Conservation (phyloP, 345 rosid genomes). For the Microthlaspi erraticum region DNA sequence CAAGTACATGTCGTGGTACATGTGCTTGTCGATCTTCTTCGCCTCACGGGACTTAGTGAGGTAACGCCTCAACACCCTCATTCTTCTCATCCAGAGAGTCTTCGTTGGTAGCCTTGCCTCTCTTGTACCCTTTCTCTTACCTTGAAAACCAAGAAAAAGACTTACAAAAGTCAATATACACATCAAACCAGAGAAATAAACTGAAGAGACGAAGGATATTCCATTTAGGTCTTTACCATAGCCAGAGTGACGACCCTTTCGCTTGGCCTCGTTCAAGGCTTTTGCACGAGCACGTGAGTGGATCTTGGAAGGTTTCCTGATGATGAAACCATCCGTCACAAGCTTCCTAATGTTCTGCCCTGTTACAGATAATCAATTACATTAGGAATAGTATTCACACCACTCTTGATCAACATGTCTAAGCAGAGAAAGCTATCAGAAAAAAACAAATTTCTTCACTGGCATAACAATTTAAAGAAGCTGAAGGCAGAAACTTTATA, state of each 20-base stretch:
- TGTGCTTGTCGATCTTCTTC: constrained; percentile 80
- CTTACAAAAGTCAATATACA: background rate
- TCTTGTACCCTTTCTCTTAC: constrained; percentile 81
- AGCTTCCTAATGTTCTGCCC: constrained; percentile 82
- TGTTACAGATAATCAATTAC: constrained; percentile 23
- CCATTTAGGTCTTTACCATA: constrained; percentile 51
- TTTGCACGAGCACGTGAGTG: constrained; percentile 86
- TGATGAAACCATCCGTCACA: constrained; percentile 76
- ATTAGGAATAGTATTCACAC: background rate
- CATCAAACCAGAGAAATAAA: background rate
- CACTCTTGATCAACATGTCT: constrained; percentile 1
- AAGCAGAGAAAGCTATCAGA: background rate
- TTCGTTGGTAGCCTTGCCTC: constrained; percentile 86
- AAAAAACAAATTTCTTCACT: background rate
- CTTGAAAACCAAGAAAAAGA: constrained; percentile 44
- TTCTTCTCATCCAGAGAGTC: constrained; percentile 75
- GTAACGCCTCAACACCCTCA: constrained; percentile 71
- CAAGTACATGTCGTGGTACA: constrained; percentile 92
- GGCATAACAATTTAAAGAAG: background rate
- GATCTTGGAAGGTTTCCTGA: constrained; percentile 77
- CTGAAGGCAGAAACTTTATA: background rate
- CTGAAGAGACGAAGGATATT: background rate
- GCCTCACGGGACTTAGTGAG: constrained; percentile 66
- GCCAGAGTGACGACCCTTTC: constrained; percentile 83
- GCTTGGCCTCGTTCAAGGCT: constrained; percentile 73